Evolutionary conservation across 352 stramenopile species (phyloP).

Genomic region (Phytophthora cajani): DNA sequence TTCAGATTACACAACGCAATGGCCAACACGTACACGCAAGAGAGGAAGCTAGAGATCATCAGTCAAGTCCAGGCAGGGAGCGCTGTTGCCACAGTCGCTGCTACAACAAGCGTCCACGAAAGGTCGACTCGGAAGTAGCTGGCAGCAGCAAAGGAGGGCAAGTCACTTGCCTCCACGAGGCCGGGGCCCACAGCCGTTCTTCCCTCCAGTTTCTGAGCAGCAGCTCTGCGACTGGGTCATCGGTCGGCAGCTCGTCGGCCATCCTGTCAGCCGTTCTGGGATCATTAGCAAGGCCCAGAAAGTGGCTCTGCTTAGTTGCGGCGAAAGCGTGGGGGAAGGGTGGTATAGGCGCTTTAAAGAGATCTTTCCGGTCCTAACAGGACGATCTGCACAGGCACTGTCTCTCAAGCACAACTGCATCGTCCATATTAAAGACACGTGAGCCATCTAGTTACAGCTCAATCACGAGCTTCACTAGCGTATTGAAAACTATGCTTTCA

Average conservation of each 20-base stretch:
- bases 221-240: neutral
- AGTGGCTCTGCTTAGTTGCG: neutral
- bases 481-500: slow-evolving; percentile 1
- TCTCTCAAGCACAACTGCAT: neutral
- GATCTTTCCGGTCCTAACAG: neutral
- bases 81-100: neutral
- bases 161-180: neutral
- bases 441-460: too few relatives aligned
- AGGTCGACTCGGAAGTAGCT: neutral
- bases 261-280: neutral
- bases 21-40: neutral
- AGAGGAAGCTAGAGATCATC: neutral
- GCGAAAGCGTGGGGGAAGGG: neutral
- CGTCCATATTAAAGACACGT: too few relatives aligned
- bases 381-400: neutral
- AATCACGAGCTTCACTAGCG: too few relatives aligned
- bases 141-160: neutral
- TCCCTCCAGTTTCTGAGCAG: neutral
- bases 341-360: neutral
- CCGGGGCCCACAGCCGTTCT: neutral
- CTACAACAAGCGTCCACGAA: neutral
- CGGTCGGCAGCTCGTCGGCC: neutral
- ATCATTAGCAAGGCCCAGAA: neutral
- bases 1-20: neutral
- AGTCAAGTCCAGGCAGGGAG: neutral